Evolutionary conservation across 1,284 basidiomycete species (phyloP).

Genomic region (Fomitopsis pinicola): DNA sequence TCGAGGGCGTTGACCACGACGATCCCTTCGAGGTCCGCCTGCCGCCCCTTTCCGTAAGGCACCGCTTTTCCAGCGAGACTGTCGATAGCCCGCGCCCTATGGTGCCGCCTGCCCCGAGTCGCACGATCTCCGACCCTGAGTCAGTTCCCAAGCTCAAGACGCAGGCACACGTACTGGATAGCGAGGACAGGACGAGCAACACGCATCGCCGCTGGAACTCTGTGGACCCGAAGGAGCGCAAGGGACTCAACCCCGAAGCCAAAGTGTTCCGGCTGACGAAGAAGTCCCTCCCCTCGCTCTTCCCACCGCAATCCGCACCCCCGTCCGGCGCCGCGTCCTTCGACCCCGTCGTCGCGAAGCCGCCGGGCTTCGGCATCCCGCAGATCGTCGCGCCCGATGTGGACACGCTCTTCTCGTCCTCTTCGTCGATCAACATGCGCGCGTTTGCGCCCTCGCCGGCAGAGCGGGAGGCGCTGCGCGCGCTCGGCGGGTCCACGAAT

Average conservation of each 20-base stretch:
- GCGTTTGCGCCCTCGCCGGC: slow-evolving; percentile 81
- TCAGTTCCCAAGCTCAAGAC: slow-evolving; percentile 9
- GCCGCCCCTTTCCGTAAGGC: slow-evolving; percentile 21
- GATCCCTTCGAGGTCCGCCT: slow-evolving; percentile 44
- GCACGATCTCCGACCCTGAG: slow-evolving; percentile 39
- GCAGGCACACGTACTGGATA: slow-evolving; percentile 8
- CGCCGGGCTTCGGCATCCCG: slow-evolving; percentile 25
- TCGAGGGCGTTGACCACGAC: slow-evolving; percentile 26
- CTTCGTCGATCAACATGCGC: slow-evolving; percentile 40
- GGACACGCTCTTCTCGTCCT: slow-evolving; percentile 40
- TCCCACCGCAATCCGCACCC: slow-evolving; percentile 4
- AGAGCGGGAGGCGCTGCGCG: slow-evolving; percentile 75
- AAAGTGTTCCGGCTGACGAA: slow-evolving; percentile 67
- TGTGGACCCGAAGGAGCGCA: slow-evolving; percentile 37
- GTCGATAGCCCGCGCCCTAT: slow-evolving; percentile 31
- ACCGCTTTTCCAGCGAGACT: slow-evolving; percentile 26
- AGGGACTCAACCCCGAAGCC: slow-evolving; percentile 78
- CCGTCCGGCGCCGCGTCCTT: slow-evolving; percentile 4
- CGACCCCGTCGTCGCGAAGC: slow-evolving; percentile 6
- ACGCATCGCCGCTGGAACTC: slow-evolving; percentile 50
- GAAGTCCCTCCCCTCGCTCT: slow-evolving; percentile 19
- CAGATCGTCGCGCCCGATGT: slow-evolving; percentile 38
- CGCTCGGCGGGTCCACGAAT: slow-evolving; percentile 62
- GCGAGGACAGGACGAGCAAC: slow-evolving; percentile 14
- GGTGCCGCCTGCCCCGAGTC: slow-evolving; percentile 24